A percentile compares a stretch with the other conserved stretches of the same genome.
These are phyloP conservation scores for Candida sp. DNA, from an alignment of 1,139 yeast species.

Conservation along the genomic window DNA sequence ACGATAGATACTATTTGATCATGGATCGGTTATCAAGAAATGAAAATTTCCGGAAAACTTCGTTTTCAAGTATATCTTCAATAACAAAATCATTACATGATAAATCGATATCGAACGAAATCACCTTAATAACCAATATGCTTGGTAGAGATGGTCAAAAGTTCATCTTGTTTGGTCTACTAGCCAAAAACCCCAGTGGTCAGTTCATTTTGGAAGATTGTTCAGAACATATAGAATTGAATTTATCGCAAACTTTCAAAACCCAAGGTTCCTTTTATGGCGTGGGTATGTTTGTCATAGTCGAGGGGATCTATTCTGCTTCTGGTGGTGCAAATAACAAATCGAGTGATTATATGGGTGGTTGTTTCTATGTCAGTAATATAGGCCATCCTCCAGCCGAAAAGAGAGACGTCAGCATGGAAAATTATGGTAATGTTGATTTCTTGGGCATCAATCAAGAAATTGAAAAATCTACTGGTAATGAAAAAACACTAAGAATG, in stretches of 20 bases:
- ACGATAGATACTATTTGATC: conserved; percentile 53
- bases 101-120: conserved; percentile 38
- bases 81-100: conserved; percentile 24
- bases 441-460: conserved; percentile 64
- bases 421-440: conserved; percentile 76
- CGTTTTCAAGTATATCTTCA: conserved; percentile 37
- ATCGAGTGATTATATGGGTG: conserved; percentile 32
- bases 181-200: conserved; percentile 64
- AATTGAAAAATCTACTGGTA: conserved; percentile 22
- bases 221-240: conserved; percentile 73
- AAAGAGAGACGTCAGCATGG: conserved; percentile 59
- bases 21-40: conserved; percentile 73
- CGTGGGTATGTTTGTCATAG: conserved; percentile 76
- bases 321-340: conserved; percentile 43
- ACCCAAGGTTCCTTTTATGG: conserved; percentile 68
- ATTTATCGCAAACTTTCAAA: conserved; percentile 62
- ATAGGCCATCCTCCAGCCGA: conserved; percentile 92
- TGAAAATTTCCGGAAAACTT: conserved; percentile 62
- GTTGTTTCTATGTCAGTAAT: conserved; percentile 67
- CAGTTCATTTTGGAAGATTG: conserved; percentile 77
- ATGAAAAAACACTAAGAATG: conserved; percentile 40
- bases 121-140: conserved; percentile 77
- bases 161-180: conserved; percentile 76
- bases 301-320: conserved; percentile 81
- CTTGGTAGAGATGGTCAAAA: conserved; percentile 79